Base-by-base conservation (phyloP, 805 yeast species). In the Helenozyma baotianmanensis region DNA sequence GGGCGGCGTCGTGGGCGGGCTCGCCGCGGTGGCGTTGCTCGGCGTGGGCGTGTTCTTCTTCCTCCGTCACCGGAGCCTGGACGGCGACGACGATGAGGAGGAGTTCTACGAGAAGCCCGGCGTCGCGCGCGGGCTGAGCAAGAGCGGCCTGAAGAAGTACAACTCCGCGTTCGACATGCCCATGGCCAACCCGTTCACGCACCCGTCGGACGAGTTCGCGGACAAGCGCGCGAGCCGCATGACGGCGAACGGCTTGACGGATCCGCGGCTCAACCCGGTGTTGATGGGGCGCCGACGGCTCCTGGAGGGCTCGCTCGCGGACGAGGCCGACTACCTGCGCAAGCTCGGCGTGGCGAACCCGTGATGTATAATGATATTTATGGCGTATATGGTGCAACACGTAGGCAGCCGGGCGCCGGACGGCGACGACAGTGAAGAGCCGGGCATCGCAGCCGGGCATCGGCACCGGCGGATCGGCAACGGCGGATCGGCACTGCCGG, bases 281-380 rank as follows among this genome's bases (percentile, higher is more conserved):
- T 78, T 83, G 82, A 64, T 83, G 56, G 95, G 94, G 23, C 76
- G 89, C 52, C 77, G 95, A 51, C 68, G 96, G 43, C 69, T 85
- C 40, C 78, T 88, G 48, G 90, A 84, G 49, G 96, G 96, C 4
- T 79, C 90, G 2, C 65, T 89, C 33, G 89, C 94, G 9, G 94
- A 87, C 55, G 94, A 83, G 41, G 77, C 85, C 4, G 92, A 85
- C 55, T 84, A 81, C 59, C 72, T 84, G 30, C 69, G 88, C 52
- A 86, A 86, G 62, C 66, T 89, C 29, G 80, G 87, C 39, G 95
- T 89, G 9, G 89, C 95, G 21, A 89, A 89, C 51, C 96, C 96
- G 1, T 45, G 33, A 8, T 28, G 17, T 12, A 17, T 17, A 17
- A 17, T 17, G 19, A n/a, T n/a, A n/a, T n/a, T n/a, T n/a, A n/a